Conservation (phyloP, 257 asterid species). For the Phtheirospermum japonicum region DNA sequence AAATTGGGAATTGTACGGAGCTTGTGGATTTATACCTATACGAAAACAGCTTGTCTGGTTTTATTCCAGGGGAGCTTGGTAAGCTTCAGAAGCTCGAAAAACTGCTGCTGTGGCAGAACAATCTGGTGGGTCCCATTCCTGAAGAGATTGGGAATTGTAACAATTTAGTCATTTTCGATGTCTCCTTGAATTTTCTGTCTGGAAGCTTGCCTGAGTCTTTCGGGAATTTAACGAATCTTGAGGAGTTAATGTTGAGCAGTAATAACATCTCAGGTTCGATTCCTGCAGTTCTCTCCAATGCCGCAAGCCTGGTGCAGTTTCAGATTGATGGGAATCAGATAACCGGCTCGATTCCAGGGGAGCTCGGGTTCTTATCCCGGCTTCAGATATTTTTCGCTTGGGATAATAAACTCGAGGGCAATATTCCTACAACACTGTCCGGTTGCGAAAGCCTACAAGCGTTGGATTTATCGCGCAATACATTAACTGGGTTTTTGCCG, state of each 20-base stretch:
- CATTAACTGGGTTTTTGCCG: constrained; percentile 60
- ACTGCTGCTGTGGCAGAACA: not conserved
- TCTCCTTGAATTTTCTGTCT: not conserved
- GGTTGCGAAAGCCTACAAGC: constrained; percentile 72
- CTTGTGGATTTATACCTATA: not conserved
- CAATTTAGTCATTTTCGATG: not conserved
- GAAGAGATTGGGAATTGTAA: not conserved
- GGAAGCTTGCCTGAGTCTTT: not conserved
- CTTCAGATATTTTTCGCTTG: constrained; percentile 68
- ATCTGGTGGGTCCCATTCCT: not conserved
- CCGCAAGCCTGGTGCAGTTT: constrained; percentile 52
- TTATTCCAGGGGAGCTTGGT: not conserved
- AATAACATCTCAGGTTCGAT: constrained; percentile 73
- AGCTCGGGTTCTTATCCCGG: constrained; percentile 49
- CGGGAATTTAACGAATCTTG: constrained; percentile 51
- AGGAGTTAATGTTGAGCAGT: constrained; percentile 74
- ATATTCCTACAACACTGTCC: constrained; percentile 53
- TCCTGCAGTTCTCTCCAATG: constrained; percentile 65
- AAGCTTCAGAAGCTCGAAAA: not conserved
- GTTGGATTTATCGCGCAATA: constrained; percentile 65
- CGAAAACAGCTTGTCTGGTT: not conserved
- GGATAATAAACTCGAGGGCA: constrained; percentile 77
- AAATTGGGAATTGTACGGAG: not conserved
- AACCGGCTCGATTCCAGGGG: constrained; percentile 58
- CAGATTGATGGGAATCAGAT: constrained; percentile 72